Evolutionary conservation across 1,284 basidiomycete genomes (phyloP).

Genomic region (Puccinia coronata): DNA sequence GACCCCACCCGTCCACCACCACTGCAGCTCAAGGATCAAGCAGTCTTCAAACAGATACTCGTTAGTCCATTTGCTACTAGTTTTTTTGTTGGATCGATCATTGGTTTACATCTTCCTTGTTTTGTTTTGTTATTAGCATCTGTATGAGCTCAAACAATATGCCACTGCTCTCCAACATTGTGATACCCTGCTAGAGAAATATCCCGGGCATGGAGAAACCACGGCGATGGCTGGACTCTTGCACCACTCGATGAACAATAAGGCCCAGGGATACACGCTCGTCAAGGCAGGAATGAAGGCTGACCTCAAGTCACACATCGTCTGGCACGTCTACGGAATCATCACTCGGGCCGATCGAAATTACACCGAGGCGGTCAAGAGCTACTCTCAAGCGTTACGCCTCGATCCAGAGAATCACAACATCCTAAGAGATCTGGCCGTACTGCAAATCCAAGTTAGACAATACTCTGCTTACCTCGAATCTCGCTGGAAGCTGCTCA

Average conservation of each 20-base stretch:
- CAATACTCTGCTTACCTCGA: conserved; percentile 78
- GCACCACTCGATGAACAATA: conserved; percentile 74
- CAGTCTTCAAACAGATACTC: conserved; percentile 28
- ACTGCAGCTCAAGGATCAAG: background rate
- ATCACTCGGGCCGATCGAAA: conserved; percentile 88
- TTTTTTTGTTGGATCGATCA: background rate
- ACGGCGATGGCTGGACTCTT: conserved; percentile 90
- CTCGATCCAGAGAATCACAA: conserved; percentile 95
- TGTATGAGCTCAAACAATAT: conserved; percentile 85
- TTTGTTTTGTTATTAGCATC: conserved; percentile 50
- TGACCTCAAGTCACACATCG: conserved; percentile 90
- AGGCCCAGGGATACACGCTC: conserved; percentile 78
- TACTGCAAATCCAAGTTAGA: conserved; percentile 86
- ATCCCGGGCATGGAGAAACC: conserved; percentile 96
- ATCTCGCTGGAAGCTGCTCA: conserved; percentile 77
- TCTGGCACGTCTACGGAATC: conserved; percentile 96
- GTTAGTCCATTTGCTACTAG: background rate
- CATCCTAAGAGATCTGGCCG: conserved; percentile 85
- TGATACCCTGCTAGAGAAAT: conserved; percentile 91
- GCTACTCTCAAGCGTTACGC: conserved; percentile 74
- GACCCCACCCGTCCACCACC: conserved; percentile 39
- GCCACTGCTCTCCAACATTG: conserved; percentile 88
- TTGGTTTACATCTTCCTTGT: no score
- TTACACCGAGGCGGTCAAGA: conserved; percentile 81
- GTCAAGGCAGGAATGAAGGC: conserved; percentile 84